Conservation (phyloP, 345 rosid species). For the Schrenkiella parvula region DNA sequence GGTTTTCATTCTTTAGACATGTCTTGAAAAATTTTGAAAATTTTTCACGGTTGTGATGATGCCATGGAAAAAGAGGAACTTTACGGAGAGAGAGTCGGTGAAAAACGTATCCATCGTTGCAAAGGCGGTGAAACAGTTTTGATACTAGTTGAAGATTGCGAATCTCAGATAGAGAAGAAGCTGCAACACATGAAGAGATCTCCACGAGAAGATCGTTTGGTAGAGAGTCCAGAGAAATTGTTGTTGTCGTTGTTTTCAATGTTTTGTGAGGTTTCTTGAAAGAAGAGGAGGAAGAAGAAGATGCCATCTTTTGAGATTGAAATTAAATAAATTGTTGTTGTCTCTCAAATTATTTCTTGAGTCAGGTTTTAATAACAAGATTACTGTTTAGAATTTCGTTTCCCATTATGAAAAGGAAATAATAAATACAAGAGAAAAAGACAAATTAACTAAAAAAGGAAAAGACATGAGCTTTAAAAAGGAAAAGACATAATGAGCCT, state of each 20-base stretch:
- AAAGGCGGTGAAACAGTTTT: neutral
- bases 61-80: neutral
- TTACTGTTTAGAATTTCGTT: neutral
- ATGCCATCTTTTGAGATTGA: neutral
- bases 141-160: neutral
- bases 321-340: neutral
- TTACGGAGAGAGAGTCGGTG: neutral
- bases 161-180: neutral
- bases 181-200: neutral
- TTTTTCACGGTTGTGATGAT: neutral
- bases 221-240: neutral
- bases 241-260: too few relatives aligned
- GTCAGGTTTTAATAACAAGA: too few relatives aligned
- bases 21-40: neutral
- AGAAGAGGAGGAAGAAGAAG: neutral
- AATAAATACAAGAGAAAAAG: neutral
- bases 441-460: neutral
- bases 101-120: neutral
- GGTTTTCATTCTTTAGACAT: constrained; percentile 5
- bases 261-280: neutral
- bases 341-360: neutral
- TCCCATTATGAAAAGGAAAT: neutral
- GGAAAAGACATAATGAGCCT: neutral
- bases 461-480: neutral
- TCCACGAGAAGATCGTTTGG: constrained; percentile 10